Base-by-base conservation (phyloP, 495 filamentous ascomycete genomes). In the Penicillium silybi region DNA sequence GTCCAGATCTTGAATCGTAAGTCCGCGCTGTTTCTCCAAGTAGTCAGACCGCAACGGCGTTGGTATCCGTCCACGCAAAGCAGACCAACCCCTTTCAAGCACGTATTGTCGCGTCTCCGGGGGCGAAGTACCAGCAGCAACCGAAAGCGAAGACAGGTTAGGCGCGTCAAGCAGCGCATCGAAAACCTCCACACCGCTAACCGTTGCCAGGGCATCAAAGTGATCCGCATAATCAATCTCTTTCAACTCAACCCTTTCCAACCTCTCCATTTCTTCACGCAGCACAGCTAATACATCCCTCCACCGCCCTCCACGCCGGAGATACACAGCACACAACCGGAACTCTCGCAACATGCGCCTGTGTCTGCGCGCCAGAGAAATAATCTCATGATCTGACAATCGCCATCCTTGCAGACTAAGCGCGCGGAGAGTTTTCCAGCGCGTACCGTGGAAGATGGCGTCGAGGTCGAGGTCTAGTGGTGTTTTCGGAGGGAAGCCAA, bases 351-450 rank as follows among this genome's bases (percentile, higher is more conserved):
- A 69, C 16, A 71, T 76, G 9, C 70, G 69, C 17, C 75, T 65
- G 54, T 88, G 83, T 9, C 84, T 77, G 27, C 77, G 70, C 7
- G 78, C 68, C 0, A 89, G 62, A 2, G 63, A 56, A 43, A 84
- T 79, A 15, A 88, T 79, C 58, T 88, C 86, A 0, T 78, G 67
- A 0, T 79, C 76, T 25, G 75, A 52, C 4, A 89, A 64, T 20
- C 74, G 71, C 86, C 86, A 88, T 23, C 76, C 74, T 57, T 85
- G 80, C 29, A 89, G 76, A 17, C 85, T 84, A 42, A 89, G 77
- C 1, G 82, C 81, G 29, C 80, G 72, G 1, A 88, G 72, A 4
- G 77, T 77, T 41, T 79, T 76, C 81, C 83, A 86, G 16, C 74
- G 74, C 2, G 86, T 69, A 41, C 76, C 58, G 52, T 88, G 84